Base-by-base conservation (phyloP, 208 protist genomes). In the Leishmania lainsoni region DNA sequence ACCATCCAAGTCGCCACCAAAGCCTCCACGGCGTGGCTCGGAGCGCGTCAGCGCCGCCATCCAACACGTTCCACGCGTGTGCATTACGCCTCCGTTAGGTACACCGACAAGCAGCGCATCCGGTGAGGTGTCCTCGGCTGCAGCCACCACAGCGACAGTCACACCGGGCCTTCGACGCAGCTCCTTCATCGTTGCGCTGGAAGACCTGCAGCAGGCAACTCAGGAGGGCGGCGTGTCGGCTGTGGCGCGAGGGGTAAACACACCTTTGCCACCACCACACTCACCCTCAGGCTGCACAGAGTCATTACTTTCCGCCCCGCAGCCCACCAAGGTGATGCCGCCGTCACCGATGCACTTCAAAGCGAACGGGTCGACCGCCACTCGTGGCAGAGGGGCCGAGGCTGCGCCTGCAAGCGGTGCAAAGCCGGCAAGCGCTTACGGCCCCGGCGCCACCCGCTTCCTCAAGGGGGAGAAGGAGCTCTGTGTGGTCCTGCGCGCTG, bases 401-500 rank as follows among this genome's bases (percentile, higher is more conserved):
- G 22, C 75, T 49, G 39, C 63, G 22, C 20, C 52, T 16, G 29
- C 51, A n/a, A 48, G 66, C n/a, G 29, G 17, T 20, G 16, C 45
- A 49, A 81, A 66, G 69, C 87, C 86, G 6, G 74, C 63, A 68
- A 81, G 78, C 8, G 79, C 83, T 0, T 75, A 80, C 32, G 68
- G 77, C 39, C 73, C 74, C 20, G 90, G 85, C 14, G 61, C 29
- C 29, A 45, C 81, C 17, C 82, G 78, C 58, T 85, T 91, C 35
- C 52, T 72, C 26, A 83, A 72, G 26, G 75, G 75, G 6, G 84
- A 87, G 69, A 86, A 91, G 3, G 91, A 92, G 69, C 71, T 94
- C 22, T 92, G 89, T 63, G 88, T 97, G 20, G 89, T 97, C 51
- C 42, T 97, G 58, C 94, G 94, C 32, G 90, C 92, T 49, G 83